Conservation (phyloP, 148 eudicot species). For the Rhododendron molle region DNA sequence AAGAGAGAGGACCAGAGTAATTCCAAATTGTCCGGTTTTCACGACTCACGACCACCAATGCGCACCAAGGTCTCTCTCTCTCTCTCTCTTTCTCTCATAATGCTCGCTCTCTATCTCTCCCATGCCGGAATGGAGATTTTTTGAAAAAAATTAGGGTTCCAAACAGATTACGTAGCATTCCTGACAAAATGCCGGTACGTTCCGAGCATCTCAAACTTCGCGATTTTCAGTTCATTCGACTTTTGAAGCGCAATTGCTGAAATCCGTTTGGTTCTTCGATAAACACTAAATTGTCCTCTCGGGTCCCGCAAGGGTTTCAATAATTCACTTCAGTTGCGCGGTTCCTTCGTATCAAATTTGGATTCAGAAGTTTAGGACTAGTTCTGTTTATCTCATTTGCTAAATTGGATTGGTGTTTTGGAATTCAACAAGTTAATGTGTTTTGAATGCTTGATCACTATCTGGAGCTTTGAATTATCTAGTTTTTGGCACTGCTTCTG, state of each 20-base stretch:
- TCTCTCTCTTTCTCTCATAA: too few relatives aligned
- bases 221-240: conserved; percentile 6
- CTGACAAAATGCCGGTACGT: conserved; percentile 40
- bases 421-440: conserved; percentile 10
- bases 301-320: conserved; percentile 44
- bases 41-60: too few relatives aligned
- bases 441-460: conserved; percentile 1
- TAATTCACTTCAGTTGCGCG: conserved; percentile 3
- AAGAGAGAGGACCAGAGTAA: too few relatives aligned
- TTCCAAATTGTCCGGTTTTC: too few relatives aligned
- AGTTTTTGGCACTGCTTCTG: neutral
- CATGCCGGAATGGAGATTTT: too few relatives aligned
- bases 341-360: conserved; percentile 15
- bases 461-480: neutral
- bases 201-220: conserved; percentile 1
- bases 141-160: too few relatives aligned
- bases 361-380: conserved; percentile 17
- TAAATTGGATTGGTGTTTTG: conserved; percentile 1
- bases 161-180: too few relatives aligned
- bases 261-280: conserved; percentile 10
- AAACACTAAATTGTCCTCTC: conserved; percentile 33
- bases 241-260: conserved; percentile 13
- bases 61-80: too few relatives aligned
- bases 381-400: neutral
- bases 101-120: too few relatives aligned